Evolutionary conservation across 768 basidiomycete genomes (phyloP), one percentile per base, ranked within the genome.

Genomic region (Pleurotus salmoneostramineus): DNA sequence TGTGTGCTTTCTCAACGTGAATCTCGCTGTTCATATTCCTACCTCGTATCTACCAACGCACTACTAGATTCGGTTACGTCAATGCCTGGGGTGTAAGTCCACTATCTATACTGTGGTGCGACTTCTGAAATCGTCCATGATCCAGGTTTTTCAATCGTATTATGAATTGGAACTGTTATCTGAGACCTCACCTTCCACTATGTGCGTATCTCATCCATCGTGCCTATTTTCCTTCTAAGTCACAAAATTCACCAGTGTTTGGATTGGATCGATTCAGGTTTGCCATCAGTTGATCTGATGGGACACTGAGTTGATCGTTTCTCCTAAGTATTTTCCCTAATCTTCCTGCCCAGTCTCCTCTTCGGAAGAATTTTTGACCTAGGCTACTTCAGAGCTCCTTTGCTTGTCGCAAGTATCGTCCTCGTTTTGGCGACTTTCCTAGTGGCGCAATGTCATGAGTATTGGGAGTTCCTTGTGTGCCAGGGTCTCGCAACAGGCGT

Each of bases 381-480:
- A 36, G 87, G 87, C 34, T 75, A 79, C 62, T 77, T 85, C 67
- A 78, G 72, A 58, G 56, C 77, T 0, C 80, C 83, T 0, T 74
- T 81, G 42, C 61, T 76, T 11, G 11, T 73, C 2, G 75, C 79
- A 0, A 79, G 77, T 47, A 69, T 74, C 8, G 50, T 80, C n/a
- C 64, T 84, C 4, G 70, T 89, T 5, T 48, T 71, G 0, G 75
- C 77, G 33, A 79, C 78, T 0, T 80, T 87, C 62, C 71, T 87
- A 11, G 68, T 77, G 0, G 84, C 82, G 1, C 74, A 88, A 68
- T 88, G 87, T 60, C 82, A 66, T 14, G 56, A 71, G 61, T 88
- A 82, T 62, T 87, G 86, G 86, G 84, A 89, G 3, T 83, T 88
- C 60, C 66, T 88, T 42, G 73, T 89, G 0, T 83, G 75, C 49